Evolutionary conservation across 176 grass and related monocot genomes (phyloP).

Genomic region (Musa itinerans): DNA sequence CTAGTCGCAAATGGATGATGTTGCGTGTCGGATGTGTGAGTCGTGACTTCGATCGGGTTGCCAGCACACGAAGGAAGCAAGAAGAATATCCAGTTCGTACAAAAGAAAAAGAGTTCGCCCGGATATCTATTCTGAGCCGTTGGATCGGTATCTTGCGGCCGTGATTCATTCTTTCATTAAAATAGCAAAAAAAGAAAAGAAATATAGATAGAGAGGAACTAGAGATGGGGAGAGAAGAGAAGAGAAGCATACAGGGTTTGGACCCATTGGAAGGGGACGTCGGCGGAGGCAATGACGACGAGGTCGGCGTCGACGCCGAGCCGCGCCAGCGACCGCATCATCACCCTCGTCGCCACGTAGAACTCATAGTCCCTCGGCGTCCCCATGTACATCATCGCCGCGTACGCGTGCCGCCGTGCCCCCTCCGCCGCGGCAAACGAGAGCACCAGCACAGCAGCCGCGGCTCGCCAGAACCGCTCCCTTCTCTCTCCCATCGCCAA

Average conservation of each 20-base stretch:
- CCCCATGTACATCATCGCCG: conserved; percentile 99
- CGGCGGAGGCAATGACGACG: conserved; percentile 84
- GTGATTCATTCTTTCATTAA: too few relatives aligned
- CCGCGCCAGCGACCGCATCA: conserved; percentile 71
- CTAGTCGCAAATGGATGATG: too few relatives aligned
- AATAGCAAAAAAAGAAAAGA: not conserved
- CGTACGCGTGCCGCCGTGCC: conserved; percentile 58
- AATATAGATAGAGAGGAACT: not conserved
- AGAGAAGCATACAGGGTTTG: conserved; percentile 52
- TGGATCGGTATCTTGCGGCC: too few relatives aligned
- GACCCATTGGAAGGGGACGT: conserved; percentile 65
- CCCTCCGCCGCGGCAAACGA: not conserved
- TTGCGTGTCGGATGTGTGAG: too few relatives aligned
- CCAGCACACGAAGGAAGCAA: too few relatives aligned
- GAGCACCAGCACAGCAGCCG: not conserved
- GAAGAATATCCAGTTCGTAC: too few relatives aligned
- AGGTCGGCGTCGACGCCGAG: conserved; percentile 70
- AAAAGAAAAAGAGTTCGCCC: too few relatives aligned
- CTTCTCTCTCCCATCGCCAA: too few relatives aligned
- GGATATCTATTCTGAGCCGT: too few relatives aligned
- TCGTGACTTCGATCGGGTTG: too few relatives aligned
- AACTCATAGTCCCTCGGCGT: conserved; percentile 98
- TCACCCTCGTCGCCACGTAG: conserved; percentile 80
- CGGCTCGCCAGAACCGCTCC: too few relatives aligned
- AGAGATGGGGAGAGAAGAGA: not conserved